These are phyloP conservation scores for Dittrichia graveolens DNA, from an alignment of 129 eudicot genomes.

Conservation along the genomic window DNA sequence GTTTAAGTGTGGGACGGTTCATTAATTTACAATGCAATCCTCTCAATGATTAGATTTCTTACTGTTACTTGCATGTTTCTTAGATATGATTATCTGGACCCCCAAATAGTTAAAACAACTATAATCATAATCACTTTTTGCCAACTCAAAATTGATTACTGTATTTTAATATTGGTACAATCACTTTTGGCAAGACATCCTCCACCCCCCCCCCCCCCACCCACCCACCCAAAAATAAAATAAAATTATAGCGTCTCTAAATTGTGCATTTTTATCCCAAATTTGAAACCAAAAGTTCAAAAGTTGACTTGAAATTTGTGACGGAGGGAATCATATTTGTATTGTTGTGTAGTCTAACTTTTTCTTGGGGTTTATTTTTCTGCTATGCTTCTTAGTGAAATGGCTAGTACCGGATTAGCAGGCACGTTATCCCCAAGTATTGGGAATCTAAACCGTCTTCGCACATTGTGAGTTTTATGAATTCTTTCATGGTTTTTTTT, in stretches of 20 bases:
- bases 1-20: neutral
- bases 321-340: neutral
- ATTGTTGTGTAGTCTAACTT: constrained; percentile 28
- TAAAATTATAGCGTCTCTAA: constrained; percentile 1
- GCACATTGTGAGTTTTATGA: constrained; percentile 60
- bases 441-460: constrained; percentile 84
- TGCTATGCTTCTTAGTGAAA: constrained; percentile 55
- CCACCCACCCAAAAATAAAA: too few relatives aligned
- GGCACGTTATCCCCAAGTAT: constrained; percentile 83
- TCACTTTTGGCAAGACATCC: neutral
- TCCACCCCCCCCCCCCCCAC: too few relatives aligned
- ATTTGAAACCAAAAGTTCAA: neutral
- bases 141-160: neutral
- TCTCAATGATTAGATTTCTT: neutral
- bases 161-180: neutral
- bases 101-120: neutral
- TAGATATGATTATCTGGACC: neutral
- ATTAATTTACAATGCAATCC: neutral
- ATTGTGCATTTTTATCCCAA: neutral
- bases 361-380: neutral
- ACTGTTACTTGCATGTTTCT: neutral
- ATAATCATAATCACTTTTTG: neutral
- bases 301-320: constrained; percentile 27
- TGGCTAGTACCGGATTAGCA: constrained; percentile 89
- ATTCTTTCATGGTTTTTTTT: neutral